These are phyloP conservation scores for Echria macrotheca DNA, from an alignment of 495 filamentous ascomycete genomes.

Conservation along the genomic window DNA sequence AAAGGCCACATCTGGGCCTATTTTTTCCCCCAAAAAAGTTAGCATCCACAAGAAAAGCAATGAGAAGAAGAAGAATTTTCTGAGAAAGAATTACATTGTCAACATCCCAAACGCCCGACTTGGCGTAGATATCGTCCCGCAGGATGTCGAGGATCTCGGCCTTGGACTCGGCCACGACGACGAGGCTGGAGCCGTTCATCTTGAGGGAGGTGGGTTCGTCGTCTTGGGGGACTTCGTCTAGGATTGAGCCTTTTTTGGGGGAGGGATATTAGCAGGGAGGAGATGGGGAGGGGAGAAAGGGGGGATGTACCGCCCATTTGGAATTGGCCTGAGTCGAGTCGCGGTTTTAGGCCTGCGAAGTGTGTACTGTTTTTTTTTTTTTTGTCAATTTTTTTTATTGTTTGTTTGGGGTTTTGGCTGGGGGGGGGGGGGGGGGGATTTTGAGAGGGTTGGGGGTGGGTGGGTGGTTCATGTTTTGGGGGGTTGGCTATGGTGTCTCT, in stretches of 20 bases:
- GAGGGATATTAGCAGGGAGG: background rate
- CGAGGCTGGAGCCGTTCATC: constrained; percentile 65
- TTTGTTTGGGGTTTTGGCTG: too few species aligned
- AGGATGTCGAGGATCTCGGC: constrained; percentile 64
- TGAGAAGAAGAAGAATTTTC: too few species aligned
- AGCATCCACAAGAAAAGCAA: background rate
- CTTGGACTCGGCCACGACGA: constrained; percentile 56
- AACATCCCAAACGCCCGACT: constrained; percentile 75
- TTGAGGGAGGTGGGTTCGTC: constrained; percentile 52
- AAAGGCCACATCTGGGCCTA: constrained; percentile 40
- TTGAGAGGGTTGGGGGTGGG: too few species aligned
- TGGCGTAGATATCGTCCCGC: constrained; percentile 66
- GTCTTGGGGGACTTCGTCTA: constrained; percentile 60
- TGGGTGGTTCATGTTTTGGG: too few species aligned
- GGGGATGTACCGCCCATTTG: constrained; percentile 51
- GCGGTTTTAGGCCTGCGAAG: constrained; percentile 44
- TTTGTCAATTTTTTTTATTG: background rate
- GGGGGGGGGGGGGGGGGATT: too few species aligned
- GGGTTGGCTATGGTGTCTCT: too few species aligned
- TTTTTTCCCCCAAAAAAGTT: background rate
- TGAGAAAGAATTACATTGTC: constrained; percentile 59
- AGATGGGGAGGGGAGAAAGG: background rate
- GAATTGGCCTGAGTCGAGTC: constrained; percentile 41
- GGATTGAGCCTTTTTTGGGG: constrained; percentile 33
- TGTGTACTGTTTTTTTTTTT: constrained; percentile 28